These are phyloP conservation scores for Catharanthus roseus DNA, from an alignment of 257 asterid genomes.

Conservation along the genomic window DNA sequence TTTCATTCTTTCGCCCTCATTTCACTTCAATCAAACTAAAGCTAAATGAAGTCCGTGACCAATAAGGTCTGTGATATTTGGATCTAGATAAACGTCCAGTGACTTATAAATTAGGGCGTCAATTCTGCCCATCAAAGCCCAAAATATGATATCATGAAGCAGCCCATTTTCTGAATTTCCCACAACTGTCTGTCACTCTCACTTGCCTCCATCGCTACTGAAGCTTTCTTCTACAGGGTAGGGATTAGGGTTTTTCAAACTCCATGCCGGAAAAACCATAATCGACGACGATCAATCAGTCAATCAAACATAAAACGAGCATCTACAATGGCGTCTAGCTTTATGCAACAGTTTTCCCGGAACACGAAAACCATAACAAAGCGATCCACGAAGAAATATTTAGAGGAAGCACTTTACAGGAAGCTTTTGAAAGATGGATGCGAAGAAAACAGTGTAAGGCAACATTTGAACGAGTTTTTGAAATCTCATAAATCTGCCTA, in stretches of 20 bases:
- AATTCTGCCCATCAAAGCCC: neutral
- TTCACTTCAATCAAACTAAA: too few relatives aligned
- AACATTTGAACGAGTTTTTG: conserved; percentile 59
- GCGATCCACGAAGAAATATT: conserved; percentile 64
- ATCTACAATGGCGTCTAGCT: conserved; percentile 54
- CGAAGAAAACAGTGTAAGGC: conserved; percentile 48
- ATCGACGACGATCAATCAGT: neutral
- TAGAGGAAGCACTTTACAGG: conserved; percentile 81
- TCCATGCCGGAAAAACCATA: neutral
- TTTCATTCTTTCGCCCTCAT: too few relatives aligned
- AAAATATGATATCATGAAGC: neutral
- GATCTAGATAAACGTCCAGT: too few relatives aligned
- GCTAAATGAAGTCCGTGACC: too few relatives aligned
- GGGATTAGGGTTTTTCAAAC: conserved; percentile 2
- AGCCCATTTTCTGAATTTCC: neutral
- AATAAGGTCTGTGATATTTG: too few relatives aligned
- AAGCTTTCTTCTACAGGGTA: neutral
- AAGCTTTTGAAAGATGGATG: conserved; percentile 69
- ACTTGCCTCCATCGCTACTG: neutral
- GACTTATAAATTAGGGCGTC: too few relatives aligned
- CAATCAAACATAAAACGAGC: neutral
- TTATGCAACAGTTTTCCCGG: conserved; percentile 64
- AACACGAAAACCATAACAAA: conserved; percentile 49
- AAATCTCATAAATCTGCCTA: conserved; percentile 63
- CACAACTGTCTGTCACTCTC: too few relatives aligned